Evolutionary conservation across 2,329 filamentous ascomycete species (phyloP).

Genomic region (Myriosclerotinia duriaeana): DNA sequence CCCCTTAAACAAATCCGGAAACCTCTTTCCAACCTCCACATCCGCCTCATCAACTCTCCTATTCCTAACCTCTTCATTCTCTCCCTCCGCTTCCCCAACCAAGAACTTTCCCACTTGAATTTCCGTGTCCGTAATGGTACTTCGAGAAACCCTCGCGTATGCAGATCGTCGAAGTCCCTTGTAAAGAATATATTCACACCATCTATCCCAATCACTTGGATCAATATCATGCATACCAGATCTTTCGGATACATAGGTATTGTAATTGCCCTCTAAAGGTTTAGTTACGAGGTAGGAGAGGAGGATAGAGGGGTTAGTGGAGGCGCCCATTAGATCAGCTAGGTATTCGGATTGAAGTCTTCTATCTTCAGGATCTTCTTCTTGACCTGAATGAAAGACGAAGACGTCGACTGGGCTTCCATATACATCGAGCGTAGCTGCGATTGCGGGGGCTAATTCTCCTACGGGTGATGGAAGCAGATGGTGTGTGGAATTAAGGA

Average conservation of each 20-base stretch:
- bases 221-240: slow-evolving; percentile 97
- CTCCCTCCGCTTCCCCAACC: slow-evolving; percentile 68
- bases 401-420: slow-evolving; percentile 88
- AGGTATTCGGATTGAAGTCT: slow-evolving; percentile 85
- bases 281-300: slow-evolving; percentile 91
- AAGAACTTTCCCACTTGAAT: slow-evolving; percentile 95
- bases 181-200: slow-evolving; percentile 99
- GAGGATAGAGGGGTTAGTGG: slow-evolving; percentile 76
- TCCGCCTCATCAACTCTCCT: slow-evolving; percentile 65
- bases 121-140: slow-evolving; percentile 95
- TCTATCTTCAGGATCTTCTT: slow-evolving; percentile 91
- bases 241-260: slow-evolving; percentile 82
- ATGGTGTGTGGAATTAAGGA: slow-evolving; percentile 94
- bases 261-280: slow-evolving; percentile 91
- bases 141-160: slow-evolving; percentile 84
- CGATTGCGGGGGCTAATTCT: slow-evolving; percentile 91
- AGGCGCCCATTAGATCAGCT: slow-evolving; percentile 80
- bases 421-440: slow-evolving; percentile 93
- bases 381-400: slow-evolving; percentile 97
- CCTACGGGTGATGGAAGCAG: slow-evolving; percentile 90
- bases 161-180: slow-evolving; percentile 82
- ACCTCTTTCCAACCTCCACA: slow-evolving; percentile 74
- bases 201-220: slow-evolving; percentile 87
- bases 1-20: slow-evolving; percentile 81
- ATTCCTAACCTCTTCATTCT: slow-evolving; percentile 57